These are phyloP conservation scores for Phyllosticta citriasiana DNA, from an alignment of 2,329 filamentous ascomycete species.

Conservation along the genomic window DNA sequence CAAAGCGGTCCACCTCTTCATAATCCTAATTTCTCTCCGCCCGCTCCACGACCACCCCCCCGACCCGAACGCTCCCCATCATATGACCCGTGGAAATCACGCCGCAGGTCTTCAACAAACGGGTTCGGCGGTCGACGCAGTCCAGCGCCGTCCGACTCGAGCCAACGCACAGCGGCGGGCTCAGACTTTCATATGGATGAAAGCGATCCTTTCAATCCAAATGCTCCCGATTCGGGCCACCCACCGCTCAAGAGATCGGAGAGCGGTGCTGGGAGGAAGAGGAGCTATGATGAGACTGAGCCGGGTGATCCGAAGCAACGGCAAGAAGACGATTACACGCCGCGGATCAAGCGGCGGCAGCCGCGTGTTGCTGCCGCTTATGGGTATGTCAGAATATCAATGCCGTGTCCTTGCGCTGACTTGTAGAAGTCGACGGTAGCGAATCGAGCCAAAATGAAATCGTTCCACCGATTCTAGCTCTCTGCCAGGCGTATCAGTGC, in stretches of 20 bases:
- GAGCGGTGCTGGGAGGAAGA: constrained; percentile 25
- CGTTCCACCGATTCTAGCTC: background rate
- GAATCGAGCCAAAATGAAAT: background rate
- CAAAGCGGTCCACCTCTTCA: background rate
- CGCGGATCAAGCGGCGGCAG: constrained; percentile 23
- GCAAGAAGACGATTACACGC: constrained; percentile 27
- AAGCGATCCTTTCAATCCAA: constrained; percentile 7
- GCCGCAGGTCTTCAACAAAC: constrained; percentile 4
- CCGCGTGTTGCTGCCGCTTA: constrained; percentile 27
- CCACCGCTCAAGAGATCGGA: constrained; percentile 21
- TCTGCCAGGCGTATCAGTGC: background rate
- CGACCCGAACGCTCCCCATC: constrained; percentile 14
- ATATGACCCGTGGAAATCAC: constrained; percentile 15
- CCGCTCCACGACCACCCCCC: constrained; percentile 13
- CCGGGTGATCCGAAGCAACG: constrained; percentile 19
- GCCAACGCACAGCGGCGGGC: constrained; percentile 23
- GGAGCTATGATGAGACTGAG: constrained; percentile 27
- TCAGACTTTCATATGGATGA: constrained; percentile 24
- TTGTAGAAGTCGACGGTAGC: constrained; percentile 3
- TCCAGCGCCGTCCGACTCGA: constrained; percentile 25
- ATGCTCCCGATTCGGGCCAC: constrained; percentile 12
- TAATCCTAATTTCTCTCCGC: background rate
- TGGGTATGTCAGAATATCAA: constrained; percentile 15
- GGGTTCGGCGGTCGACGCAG: constrained; percentile 17
- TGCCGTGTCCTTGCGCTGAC: background rate